A percentile compares a stretch with the other conserved stretches of the same genome.
Conservation (phyloP, 768 basidiomycete genomes). For the Phylloporus scabripes region DNA sequence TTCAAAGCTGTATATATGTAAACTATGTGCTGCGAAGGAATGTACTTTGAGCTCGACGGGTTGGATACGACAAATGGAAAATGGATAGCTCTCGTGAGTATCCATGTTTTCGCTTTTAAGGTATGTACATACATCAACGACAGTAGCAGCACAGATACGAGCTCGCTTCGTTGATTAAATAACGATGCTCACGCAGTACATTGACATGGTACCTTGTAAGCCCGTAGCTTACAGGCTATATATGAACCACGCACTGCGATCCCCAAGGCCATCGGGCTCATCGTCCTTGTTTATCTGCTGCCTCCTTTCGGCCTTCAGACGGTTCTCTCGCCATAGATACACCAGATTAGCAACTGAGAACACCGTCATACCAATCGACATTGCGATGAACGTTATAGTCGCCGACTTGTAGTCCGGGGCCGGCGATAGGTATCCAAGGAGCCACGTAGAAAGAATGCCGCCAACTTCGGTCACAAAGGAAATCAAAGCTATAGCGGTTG, state of each 20-base stretch:
- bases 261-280: constrained; percentile 42
- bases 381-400: constrained; percentile 32
- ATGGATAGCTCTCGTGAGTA: too few relatives aligned
- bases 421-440: constrained; percentile 46
- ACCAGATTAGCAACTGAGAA: constrained; percentile 34
- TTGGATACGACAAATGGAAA: too few relatives aligned
- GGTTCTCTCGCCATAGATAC: constrained; percentile 42
- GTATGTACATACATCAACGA: too few relatives aligned
- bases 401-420: constrained; percentile 47
- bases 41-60: too few relatives aligned
- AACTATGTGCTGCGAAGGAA: too few relatives aligned
- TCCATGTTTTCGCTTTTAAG: too few relatives aligned
- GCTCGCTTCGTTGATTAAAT: background rate
- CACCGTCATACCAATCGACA: constrained; percentile 37
- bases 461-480: constrained; percentile 52
- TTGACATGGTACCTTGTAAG: background rate
- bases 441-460: constrained; percentile 58
- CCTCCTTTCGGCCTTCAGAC: constrained; percentile 38
- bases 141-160: too few relatives aligned
- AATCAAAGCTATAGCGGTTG: constrained; percentile 50
- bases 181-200: background rate
- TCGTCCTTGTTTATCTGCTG: constrained; percentile 27
- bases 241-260: constrained; percentile 51
- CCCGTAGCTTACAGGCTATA: constrained; percentile 37
- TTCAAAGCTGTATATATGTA: too few relatives aligned